A percentile compares a stretch with the other conserved stretches of the same genome.
phyloP scores from a whole-genome alignment of 768 basidiomycete genomes.

The Termitomyces sp. region DNA sequence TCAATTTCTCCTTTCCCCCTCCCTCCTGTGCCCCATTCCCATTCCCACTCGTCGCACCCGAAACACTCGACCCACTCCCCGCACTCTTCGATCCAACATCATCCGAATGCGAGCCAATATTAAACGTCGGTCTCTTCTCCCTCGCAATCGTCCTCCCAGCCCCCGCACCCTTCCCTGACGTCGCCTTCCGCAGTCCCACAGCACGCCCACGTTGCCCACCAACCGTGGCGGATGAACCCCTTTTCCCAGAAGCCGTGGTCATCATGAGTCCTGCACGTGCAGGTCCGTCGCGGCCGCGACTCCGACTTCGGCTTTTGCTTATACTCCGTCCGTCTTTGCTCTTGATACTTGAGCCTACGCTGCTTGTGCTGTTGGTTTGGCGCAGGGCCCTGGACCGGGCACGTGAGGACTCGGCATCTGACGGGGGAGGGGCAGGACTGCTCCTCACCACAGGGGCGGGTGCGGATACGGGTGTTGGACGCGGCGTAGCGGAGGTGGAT shows the following conservation, averaged over 20 bases:
- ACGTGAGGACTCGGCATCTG: conserved; percentile 1
- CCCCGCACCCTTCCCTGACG: background rate
- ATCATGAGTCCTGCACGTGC: conserved; percentile 12
- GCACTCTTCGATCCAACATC: conserved; percentile 38
- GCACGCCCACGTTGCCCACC: conserved; percentile 1
- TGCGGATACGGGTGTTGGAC: background rate
- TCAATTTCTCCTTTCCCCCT: background rate
- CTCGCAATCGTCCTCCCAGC: background rate
- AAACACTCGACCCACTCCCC: conserved; percentile 30
- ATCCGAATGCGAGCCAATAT: conserved; percentile 60
- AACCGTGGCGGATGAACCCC: background rate
- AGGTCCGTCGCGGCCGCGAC: conserved; percentile 2
- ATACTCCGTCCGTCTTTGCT: background rate
- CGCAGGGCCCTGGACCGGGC: conserved; percentile 5
- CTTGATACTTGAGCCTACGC: background rate
- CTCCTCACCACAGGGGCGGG: background rate
- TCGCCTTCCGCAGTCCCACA: conserved; percentile 1
- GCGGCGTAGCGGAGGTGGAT: background rate
- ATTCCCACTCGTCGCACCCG: conserved; percentile 11
- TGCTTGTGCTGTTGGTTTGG: conserved; percentile 11
- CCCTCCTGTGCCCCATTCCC: background rate
- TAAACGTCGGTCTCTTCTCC: conserved; percentile 37
- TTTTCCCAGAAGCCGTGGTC: conserved; percentile 3
- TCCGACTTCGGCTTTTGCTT: conserved; percentile 14
- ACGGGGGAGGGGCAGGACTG: background rate